These are phyloP conservation scores for Trifolium pratense DNA, from an alignment of 306 rosid genomes.

Conservation along the genomic window DNA sequence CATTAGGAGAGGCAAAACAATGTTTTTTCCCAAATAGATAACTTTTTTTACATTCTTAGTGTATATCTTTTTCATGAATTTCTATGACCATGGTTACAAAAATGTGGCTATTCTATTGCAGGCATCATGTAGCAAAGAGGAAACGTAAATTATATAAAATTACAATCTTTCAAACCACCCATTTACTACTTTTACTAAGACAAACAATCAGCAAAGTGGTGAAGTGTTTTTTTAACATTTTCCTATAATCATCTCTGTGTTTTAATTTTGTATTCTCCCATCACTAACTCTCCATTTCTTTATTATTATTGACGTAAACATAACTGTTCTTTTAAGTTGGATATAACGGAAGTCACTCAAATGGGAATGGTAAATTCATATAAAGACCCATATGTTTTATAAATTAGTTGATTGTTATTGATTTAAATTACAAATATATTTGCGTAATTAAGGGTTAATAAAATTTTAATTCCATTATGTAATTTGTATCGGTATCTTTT, in stretches of 20 bases:
- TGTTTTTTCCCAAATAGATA: not conserved
- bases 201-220: not conserved
- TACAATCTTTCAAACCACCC: constrained; percentile 22
- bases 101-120: no score
- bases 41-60: not conserved
- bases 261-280: constrained; percentile 28
- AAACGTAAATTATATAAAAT: constrained; percentile 19
- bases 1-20: constrained; percentile 26
- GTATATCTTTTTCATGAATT: constrained; percentile 4
- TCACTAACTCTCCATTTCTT: constrained; percentile 27
- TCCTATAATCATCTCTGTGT: not conserved
- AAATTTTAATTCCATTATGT: constrained; percentile 14
- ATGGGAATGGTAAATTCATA: constrained; percentile 33
- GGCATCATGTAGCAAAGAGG: not conserved
- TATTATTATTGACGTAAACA: constrained; percentile 18
- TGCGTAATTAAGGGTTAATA: constrained; percentile 12
- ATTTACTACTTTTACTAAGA: constrained; percentile 15
- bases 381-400: constrained; percentile 5
- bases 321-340: not conserved
- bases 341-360: constrained; percentile 15
- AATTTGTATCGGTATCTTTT: constrained; percentile 22
- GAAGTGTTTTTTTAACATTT: constrained; percentile 13
- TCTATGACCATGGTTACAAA: constrained; percentile 3
- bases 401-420: constrained; percentile 9
- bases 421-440: constrained; percentile 32